These are phyloP conservation scores for Sistotremastrum suecicum DNA, from an alignment of 768 basidiomycete genomes.

Conservation along the genomic window DNA sequence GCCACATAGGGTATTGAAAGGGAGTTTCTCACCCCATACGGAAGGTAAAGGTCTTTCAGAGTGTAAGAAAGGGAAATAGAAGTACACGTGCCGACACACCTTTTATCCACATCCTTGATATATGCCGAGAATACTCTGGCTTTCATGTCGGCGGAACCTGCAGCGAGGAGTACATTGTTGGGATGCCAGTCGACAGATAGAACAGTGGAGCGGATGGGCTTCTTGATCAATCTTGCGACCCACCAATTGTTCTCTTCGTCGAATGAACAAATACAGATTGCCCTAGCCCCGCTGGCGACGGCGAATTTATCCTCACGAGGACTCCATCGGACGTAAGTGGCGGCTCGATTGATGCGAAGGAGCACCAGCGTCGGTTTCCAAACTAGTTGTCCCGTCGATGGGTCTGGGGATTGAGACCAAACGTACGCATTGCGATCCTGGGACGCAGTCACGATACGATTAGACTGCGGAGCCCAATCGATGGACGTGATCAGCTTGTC, in stretches of 20 bases:
- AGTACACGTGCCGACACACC: constrained; percentile 29
- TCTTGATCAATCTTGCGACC: constrained; percentile 95
- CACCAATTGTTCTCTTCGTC: constrained; percentile 99
- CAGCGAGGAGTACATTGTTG: constrained; percentile 93
- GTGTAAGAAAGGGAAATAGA: constrained; percentile 3
- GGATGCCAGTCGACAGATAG: constrained; percentile 96
- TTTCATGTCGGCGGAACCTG: constrained; percentile 96
- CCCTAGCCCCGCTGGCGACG: constrained; percentile 91
- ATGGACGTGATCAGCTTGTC: constrained; percentile 97
- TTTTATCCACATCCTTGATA: constrained; percentile 95
- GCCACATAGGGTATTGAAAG: constrained; percentile 95
- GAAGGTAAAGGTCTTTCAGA: constrained; percentile 60
- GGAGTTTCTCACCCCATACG: constrained; percentile 96
- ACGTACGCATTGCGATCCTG: constrained; percentile 99
- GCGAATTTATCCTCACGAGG: constrained; percentile 98
- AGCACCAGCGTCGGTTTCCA: constrained; percentile 99
- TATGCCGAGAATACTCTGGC: constrained; percentile 96
- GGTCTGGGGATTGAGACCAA: constrained; percentile 75
- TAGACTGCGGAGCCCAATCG: constrained; percentile 95
- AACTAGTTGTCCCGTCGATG: constrained; percentile 47
- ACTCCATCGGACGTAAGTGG: constrained; percentile 92
- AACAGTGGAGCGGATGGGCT: constrained; percentile 92
- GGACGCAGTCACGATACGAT: constrained; percentile 97
- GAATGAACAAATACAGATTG: constrained; percentile 93
- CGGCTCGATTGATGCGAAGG: constrained; percentile 88